Conservation (phyloP, 2,329 filamentous ascomycete species). For the Colletotrichum limetticola region DNA sequence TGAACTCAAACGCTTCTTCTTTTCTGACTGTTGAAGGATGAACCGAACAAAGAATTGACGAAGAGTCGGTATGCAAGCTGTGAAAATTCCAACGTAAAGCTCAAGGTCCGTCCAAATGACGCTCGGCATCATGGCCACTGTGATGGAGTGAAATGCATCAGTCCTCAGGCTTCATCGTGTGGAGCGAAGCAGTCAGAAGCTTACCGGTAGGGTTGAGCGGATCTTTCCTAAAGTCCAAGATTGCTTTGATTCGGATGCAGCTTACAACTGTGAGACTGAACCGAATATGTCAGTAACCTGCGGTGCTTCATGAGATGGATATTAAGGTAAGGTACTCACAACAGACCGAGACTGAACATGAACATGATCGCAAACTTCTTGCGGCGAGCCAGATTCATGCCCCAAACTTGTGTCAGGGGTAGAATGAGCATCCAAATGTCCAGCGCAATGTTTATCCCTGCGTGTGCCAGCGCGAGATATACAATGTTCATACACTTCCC, state of each 20-base stretch:
- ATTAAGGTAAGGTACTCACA: not conserved
- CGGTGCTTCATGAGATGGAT: too few species aligned
- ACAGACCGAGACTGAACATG: slow-evolving; percentile 26
- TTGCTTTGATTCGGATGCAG: not conserved
- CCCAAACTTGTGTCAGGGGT: slow-evolving; percentile 8
- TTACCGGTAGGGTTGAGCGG: slow-evolving; percentile 26
- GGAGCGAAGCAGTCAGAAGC: not conserved
- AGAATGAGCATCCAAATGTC: slow-evolving; percentile 28
- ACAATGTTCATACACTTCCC: slow-evolving; percentile 15
- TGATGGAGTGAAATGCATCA: not conserved
- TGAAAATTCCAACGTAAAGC: slow-evolving; percentile 19
- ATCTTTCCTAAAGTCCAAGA: slow-evolving; percentile 6
- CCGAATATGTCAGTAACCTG: not conserved
- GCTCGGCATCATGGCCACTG: slow-evolving; percentile 24
- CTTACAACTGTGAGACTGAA: slow-evolving; percentile 14
- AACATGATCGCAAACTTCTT: slow-evolving; percentile 20
- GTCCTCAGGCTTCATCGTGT: too few species aligned
- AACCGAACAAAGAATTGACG: slow-evolving; percentile 31
- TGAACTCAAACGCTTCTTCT: slow-evolving; percentile 17
- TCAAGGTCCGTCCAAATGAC: slow-evolving; percentile 24
- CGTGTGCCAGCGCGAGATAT: slow-evolving; percentile 4
- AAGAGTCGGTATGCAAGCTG: slow-evolving; percentile 25
- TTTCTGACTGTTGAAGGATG: slow-evolving; percentile 15
- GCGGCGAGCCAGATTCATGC: slow-evolving; percentile 14
- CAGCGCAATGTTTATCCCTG: slow-evolving; percentile 15